Evolutionary conservation across 148 eudicot species (phyloP).

Genomic region (Amaranthus cruentus): DNA sequence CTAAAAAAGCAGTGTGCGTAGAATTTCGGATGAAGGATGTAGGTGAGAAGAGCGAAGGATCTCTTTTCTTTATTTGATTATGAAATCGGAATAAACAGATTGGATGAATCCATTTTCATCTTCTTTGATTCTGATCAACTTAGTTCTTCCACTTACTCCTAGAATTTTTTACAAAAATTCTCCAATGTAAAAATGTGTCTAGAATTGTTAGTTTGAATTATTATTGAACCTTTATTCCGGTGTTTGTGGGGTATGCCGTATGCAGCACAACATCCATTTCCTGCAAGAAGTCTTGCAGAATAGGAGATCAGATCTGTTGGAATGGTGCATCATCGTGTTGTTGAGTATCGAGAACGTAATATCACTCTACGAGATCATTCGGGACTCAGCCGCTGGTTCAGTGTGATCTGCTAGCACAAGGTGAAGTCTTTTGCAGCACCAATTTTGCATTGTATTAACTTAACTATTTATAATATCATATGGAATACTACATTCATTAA

Average conservation of each 20-base stretch:
- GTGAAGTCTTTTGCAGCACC: background rate
- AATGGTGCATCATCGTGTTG: slow-evolving; percentile 86
- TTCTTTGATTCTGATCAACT: too few relatives aligned
- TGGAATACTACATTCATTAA: background rate
- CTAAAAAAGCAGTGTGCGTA: too few relatives aligned
- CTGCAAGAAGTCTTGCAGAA: slow-evolving; percentile 96
- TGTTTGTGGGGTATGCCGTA: slow-evolving; percentile 34
- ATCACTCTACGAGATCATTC: slow-evolving; percentile 57
- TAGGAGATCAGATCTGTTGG: slow-evolving; percentile 76
- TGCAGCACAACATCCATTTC: slow-evolving; percentile 97
- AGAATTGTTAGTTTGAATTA: background rate
- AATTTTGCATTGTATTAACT: background rate
- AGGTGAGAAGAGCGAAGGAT: too few relatives aligned
- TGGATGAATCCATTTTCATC: too few relatives aligned
- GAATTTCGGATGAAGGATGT: too few relatives aligned
- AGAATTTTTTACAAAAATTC: too few relatives aligned
- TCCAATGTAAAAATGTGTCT: background rate
- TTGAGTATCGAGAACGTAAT: slow-evolving; percentile 69
- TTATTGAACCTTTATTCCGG: background rate
- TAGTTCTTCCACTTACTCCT: too few relatives aligned
- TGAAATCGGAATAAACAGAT: too few relatives aligned
- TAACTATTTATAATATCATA: slow-evolving; percentile 2
- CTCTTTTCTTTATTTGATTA: too few relatives aligned
- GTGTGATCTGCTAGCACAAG: slow-evolving; percentile 21
- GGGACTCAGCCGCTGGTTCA: slow-evolving; percentile 43